Evolutionary conservation across 352 stramenopile genomes (phyloP), one percentile per base, ranked within the genome.

Genomic region (Pythium periplocum): DNA sequence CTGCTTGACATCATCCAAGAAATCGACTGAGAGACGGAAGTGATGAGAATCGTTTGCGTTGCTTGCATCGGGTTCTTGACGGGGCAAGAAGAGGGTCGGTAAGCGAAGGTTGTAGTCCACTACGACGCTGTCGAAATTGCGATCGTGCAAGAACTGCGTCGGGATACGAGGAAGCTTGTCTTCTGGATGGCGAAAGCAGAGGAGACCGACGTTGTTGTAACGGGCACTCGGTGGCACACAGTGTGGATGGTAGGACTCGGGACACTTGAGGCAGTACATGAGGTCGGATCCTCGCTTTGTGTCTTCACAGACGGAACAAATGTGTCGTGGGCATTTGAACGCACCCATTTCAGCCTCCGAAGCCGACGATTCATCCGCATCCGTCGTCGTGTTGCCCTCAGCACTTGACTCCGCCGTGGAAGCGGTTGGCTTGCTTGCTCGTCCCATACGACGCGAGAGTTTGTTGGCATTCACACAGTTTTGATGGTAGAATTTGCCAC

Each of bases 201-300:
- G 57, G 6, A 97, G 56, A 10, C 82, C 94, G 31, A 98, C 59
- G 45, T 95, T 93, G 61, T 98, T 97, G 59, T 97, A 98, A 10
- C 82, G 78, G 36, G 85, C 78, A 61, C 76, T 91, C 0, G 92
- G 92, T 12, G 92, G 87, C 35, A 98, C 90, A 66, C 94, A 98
- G 42, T 90, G 80, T 8, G 94, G 76, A 55, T 98, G 94, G 67
- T 96, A 98, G 34, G 89, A 60, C 61, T 86, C 88, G 2, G 92
- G 90, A 55, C 94, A 98, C 56, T 96, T 82, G 32, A 98, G 70
- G 66, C 94, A 98, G 53, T 61, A 78, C 81, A 96, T 93, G 37
- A 93, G 68, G n/a, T 93, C 86, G 35, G 64, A 68, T 11, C 59
- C 78, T 33, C 78, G 89, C 66, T 85, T 90, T 33, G 64, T 80